These are phyloP conservation scores for Grosmannia serpens DNA, from an alignment of 2,329 filamentous ascomycete species.

Conservation along the genomic window DNA sequence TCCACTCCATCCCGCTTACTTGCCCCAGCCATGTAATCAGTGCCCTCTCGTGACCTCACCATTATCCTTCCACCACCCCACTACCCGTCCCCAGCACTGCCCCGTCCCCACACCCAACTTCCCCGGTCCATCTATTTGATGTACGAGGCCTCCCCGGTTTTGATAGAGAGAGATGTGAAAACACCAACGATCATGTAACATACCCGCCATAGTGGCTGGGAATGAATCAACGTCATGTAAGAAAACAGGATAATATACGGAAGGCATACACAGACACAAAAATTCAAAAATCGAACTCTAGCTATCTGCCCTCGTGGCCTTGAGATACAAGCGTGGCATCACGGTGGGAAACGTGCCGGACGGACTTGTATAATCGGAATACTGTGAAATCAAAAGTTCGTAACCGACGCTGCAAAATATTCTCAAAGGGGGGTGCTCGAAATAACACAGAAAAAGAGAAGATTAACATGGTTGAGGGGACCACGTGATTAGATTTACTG, in stretches of 20 bases:
- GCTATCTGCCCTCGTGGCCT: not conserved
- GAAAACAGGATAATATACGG: conserved; percentile 15
- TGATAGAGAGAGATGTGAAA: conserved; percentile 11
- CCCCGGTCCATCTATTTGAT: not conserved
- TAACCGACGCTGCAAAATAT: no score
- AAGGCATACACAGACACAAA: conserved; percentile 13
- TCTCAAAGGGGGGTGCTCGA: no score
- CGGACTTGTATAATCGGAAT: no score
- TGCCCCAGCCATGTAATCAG: not conserved
- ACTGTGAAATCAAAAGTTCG: no score
- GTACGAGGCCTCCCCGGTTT: conserved; percentile 2
- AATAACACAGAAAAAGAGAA: no score
- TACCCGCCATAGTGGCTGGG: conserved; percentile 11
- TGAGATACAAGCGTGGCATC: not conserved
- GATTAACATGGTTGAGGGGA: not conserved
- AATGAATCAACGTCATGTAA: conserved; percentile 16
- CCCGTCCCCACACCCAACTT: not conserved
- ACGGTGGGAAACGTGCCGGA: not conserved
- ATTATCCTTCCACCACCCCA: not conserved
- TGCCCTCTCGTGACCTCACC: not conserved
- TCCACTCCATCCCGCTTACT: not conserved
- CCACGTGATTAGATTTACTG: not conserved
- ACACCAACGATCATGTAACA: conserved; percentile 15
- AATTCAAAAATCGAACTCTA: conserved; percentile 2
- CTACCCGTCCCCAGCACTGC: not conserved